Evolutionary conservation across 768 basidiomycete species (phyloP).

Genomic region (Lentinula edodes): DNA sequence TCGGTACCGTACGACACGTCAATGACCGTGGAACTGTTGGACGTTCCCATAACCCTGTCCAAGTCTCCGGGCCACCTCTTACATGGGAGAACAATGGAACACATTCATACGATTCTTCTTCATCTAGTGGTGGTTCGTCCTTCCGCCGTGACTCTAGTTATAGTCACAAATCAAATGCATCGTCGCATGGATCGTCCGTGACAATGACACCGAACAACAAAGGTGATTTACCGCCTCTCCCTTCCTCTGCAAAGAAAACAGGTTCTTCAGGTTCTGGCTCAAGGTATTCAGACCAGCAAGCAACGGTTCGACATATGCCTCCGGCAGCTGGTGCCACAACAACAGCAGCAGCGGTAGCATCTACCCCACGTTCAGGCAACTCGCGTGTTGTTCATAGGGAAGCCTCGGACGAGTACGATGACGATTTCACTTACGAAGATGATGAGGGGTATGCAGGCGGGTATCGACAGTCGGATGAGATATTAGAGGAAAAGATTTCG

Average conservation of each 20-base stretch:
- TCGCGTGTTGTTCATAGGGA: slow-evolving; percentile 33
- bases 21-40: slow-evolving; percentile 52
- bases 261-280: slow-evolving; percentile 16
- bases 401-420: slow-evolving; percentile 60
- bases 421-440: slow-evolving; percentile 35
- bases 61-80: slow-evolving; percentile 59
- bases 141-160: slow-evolving; percentile 13
- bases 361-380: slow-evolving; percentile 17
- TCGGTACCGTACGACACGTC: slow-evolving; percentile 88
- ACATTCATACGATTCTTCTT: slow-evolving; percentile 26
- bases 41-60: slow-evolving; percentile 50
- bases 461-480: slow-evolving; percentile 39
- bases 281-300: slow-evolving; percentile 48
- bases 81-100: slow-evolving; percentile 78
- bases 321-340: slow-evolving; percentile 19
- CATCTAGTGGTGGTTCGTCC: slow-evolving; percentile 21
- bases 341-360: slow-evolving; percentile 12
- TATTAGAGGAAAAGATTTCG: slow-evolving; percentile 42
- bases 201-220: slow-evolving; percentile 32
- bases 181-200: slow-evolving; percentile 36
- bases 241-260: slow-evolving; percentile 21
- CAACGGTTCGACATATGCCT: slow-evolving; percentile 62
- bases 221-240: slow-evolving; percentile 58
- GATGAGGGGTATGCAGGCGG: slow-evolving; percentile 50
- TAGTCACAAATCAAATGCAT: slow-evolving; percentile 13